phyloP scores from a whole-genome alignment of 2,329 filamentous ascomycete species.

The Trichoderma pleuroti region DNA sequence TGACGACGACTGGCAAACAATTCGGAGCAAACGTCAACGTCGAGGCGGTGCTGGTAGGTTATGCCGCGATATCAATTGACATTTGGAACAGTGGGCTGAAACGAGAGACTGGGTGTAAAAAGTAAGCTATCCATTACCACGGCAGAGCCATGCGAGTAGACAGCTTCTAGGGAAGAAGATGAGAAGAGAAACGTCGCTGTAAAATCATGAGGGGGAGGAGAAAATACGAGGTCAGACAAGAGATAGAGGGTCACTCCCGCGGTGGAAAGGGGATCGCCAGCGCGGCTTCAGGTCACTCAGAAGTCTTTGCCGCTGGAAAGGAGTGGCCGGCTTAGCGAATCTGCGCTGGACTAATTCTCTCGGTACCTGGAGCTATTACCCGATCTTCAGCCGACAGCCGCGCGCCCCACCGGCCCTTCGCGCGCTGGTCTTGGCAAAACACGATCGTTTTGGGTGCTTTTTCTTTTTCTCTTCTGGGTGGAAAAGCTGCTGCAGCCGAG shows the following conservation, averaged over 20 bases:
- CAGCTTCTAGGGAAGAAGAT: not conserved
- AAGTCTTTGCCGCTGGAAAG: constrained; percentile 3
- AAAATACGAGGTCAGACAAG: not conserved
- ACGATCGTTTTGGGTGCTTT: not conserved
- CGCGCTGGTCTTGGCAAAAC: constrained; percentile 3
- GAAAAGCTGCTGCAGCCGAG: not conserved
- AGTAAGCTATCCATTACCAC: constrained; percentile 8
- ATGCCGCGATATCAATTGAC: not conserved
- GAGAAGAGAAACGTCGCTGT: not conserved
- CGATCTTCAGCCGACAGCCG: constrained; percentile 16
- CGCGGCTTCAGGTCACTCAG: not conserved
- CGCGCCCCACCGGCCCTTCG: not conserved
- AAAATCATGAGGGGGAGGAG: not conserved
- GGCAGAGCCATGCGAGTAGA: not conserved
- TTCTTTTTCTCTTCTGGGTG: not conserved
- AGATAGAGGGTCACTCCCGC: not conserved
- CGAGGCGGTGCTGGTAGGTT: constrained; percentile 4
- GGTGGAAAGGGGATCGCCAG: constrained; percentile 11
- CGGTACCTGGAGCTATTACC: constrained; percentile 3
- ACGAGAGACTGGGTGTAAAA: constrained; percentile 2
- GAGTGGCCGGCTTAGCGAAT: constrained; percentile 8
- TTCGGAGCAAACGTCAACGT: not conserved
- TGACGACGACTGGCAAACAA: not conserved
- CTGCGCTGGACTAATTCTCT: not conserved
- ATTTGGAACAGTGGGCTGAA: not conserved